These are phyloP conservation scores for Mycosphaerelloides madeirae DNA, from an alignment of 2,329 filamentous ascomycete genomes.

Conservation along the genomic window DNA sequence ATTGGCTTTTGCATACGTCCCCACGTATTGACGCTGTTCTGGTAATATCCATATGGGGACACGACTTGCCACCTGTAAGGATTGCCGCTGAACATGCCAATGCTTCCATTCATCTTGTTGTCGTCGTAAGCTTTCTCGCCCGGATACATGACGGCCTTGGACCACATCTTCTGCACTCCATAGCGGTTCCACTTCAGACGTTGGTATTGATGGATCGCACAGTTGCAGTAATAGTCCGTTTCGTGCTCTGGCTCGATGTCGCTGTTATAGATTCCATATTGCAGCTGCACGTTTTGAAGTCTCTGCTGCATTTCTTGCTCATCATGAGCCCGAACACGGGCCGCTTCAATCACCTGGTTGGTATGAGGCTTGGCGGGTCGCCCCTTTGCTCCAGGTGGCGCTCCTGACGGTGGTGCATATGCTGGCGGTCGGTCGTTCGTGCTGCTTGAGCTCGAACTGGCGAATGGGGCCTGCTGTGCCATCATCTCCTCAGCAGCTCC, in stretches of 20 bases:
- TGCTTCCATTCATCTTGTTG: conserved; percentile 19
- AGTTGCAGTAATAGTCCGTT: conserved; percentile 37
- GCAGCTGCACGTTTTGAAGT: conserved; percentile 38
- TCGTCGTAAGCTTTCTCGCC: conserved; percentile 32
- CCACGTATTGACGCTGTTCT: conserved; percentile 17
- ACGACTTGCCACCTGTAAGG: conserved; percentile 33
- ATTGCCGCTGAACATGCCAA: conserved; percentile 30
- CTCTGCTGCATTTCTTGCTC: conserved; percentile 44
- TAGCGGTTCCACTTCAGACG: conserved; percentile 35
- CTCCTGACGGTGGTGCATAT: no score
- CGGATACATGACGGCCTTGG: conserved; percentile 46
- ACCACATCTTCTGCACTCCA: conserved; percentile 40
- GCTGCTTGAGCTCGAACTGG: no score
- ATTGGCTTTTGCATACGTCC: conserved; percentile 25
- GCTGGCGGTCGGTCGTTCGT: no score
- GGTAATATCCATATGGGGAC: conserved; percentile 34
- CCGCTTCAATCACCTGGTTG: conserved; percentile 39
- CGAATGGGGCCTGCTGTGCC: no score
- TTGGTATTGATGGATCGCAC: conserved; percentile 40
- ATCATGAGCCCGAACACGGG: conserved; percentile 35
- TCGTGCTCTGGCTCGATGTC: conserved; percentile 48
- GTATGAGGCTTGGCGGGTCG: conserved; percentile 26
- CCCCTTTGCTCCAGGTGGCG: conserved; percentile 1
- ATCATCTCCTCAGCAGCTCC: no score
- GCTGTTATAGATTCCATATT: conserved; percentile 41